These are phyloP conservation scores for Cercospora canescens DNA, from an alignment of 2,329 filamentous ascomycete species.

Conservation along the genomic window DNA sequence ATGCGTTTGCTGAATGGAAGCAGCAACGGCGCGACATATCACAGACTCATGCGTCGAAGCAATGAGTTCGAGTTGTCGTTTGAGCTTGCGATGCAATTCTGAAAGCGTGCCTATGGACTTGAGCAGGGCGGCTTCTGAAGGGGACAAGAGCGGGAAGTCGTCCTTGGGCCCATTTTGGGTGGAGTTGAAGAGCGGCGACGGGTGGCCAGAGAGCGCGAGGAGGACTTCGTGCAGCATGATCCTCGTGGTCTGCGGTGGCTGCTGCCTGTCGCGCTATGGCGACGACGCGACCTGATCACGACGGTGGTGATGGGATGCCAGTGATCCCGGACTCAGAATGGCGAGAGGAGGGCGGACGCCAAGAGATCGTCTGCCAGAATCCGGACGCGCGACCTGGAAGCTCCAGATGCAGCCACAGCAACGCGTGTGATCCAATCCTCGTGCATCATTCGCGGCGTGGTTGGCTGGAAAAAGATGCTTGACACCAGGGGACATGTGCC, in stretches of 20 bases:
- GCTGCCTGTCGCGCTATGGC: not conserved
- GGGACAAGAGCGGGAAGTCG: conserved; percentile 60
- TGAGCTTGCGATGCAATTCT: conserved; percentile 72
- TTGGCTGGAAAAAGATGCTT: not conserved
- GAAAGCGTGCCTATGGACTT: conserved; percentile 75
- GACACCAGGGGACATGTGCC: not conserved
- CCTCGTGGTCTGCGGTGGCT: not conserved
- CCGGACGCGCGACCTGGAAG: not conserved
- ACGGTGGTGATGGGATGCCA: not conserved
- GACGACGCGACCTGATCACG: not conserved
- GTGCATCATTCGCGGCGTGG: not conserved
- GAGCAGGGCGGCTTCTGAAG: conserved; percentile 81
- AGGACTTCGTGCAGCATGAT: conserved; percentile 97
- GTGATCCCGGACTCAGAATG: not conserved
- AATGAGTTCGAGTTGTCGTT: conserved; percentile 65
- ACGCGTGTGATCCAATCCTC: conserved; percentile 1
- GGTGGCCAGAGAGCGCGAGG: conserved; percentile 91
- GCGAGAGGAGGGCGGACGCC: not conserved
- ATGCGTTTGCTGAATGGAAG: conserved; percentile 72
- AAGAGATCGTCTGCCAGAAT: not conserved
- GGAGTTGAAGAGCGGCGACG: conserved; percentile 77
- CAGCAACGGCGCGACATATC: conserved; percentile 84
- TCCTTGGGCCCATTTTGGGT: conserved; percentile 23
- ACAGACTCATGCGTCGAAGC: conserved; percentile 72
- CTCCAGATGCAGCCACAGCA: not conserved